Percentiles rank a stretch among this genome's conserved stretches.
Conservation (phyloP, 1,284 basidiomycete genomes). For the Apiotrichum brassicae region DNA sequence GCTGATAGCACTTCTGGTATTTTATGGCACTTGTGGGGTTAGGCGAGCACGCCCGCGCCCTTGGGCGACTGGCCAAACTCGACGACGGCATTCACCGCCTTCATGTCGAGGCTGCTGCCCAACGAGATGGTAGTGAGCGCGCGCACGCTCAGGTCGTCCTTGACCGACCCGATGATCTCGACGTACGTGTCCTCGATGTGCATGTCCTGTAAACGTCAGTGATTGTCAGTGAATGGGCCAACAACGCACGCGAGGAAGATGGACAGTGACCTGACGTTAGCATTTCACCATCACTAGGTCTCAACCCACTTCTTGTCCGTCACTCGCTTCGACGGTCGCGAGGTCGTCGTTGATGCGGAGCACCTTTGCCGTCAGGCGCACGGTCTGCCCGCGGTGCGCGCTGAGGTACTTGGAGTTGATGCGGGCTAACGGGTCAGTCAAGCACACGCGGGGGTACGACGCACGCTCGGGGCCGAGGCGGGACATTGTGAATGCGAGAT, state of each 20-base stretch:
- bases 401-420: conserved; percentile 35
- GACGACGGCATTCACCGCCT: conserved; percentile 38
- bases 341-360: conserved; percentile 55
- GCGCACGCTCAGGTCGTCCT: conserved; percentile 58
- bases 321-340: conserved; percentile 61
- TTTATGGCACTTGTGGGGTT: too few species aligned
- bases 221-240: neutral
- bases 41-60: conserved; percentile 36
- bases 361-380: conserved; percentile 67
- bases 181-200: conserved; percentile 56
- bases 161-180: conserved; percentile 68
- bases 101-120: conserved; percentile 54
- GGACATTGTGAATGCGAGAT: conserved; percentile 25
- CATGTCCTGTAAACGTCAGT: conserved; percentile 47
- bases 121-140: conserved; percentile 59
- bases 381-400: conserved; percentile 49
- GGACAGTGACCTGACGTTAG: conserved; percentile 55
- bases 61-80: conserved; percentile 37
- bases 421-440: conserved; percentile 27
- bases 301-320: conserved; percentile 56
- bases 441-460: conserved; percentile 5
- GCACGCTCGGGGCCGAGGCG: conserved; percentile 39
- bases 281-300: conserved; percentile 7
- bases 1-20: neutral
- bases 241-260: conserved; percentile 49